Percentiles rank a stretch among this genome's conserved stretches.
phyloP scores from a whole-genome alignment of 2,329 filamentous ascomycete genomes.

The Hypoxylon sp. region DNA sequence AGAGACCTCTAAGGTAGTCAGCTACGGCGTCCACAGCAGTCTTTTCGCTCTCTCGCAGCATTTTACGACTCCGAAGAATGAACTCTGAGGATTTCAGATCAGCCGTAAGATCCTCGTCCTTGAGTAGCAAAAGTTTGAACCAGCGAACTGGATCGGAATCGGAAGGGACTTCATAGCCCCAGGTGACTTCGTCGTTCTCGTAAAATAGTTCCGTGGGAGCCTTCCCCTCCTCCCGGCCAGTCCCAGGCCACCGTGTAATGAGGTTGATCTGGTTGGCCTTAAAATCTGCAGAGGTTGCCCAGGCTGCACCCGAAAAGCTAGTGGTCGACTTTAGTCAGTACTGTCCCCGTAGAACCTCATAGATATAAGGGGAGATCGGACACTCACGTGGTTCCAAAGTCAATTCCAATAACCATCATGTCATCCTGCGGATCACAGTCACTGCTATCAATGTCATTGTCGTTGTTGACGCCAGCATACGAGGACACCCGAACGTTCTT shows the following conservation, averaged over 20 bases:
- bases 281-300: constrained; percentile 11
- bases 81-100: constrained; percentile 24
- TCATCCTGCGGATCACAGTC: not conserved
- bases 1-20: constrained; percentile 8
- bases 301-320: constrained; percentile 5
- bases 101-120: constrained; percentile 49
- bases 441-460: not conserved
- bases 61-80: not conserved
- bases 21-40: not conserved
- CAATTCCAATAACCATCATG: constrained; percentile 6
- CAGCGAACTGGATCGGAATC: constrained; percentile 50
- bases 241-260: constrained; percentile 23
- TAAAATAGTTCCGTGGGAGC: constrained; percentile 13
- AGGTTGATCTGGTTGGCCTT: constrained; percentile 14
- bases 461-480: not conserved
- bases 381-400: constrained; percentile 11
- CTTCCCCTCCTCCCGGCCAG: constrained; percentile 21
- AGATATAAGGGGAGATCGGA: too few species aligned
- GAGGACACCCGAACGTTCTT: not conserved
- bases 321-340: not conserved
- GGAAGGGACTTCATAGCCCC: constrained; percentile 52
- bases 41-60: constrained; percentile 1
- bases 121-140: constrained; percentile 59
- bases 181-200: constrained; percentile 28
- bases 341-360: not conserved